Evolutionary conservation across 805 yeast species (phyloP).

Genomic region (Zygotorulaspora florentina): DNA sequence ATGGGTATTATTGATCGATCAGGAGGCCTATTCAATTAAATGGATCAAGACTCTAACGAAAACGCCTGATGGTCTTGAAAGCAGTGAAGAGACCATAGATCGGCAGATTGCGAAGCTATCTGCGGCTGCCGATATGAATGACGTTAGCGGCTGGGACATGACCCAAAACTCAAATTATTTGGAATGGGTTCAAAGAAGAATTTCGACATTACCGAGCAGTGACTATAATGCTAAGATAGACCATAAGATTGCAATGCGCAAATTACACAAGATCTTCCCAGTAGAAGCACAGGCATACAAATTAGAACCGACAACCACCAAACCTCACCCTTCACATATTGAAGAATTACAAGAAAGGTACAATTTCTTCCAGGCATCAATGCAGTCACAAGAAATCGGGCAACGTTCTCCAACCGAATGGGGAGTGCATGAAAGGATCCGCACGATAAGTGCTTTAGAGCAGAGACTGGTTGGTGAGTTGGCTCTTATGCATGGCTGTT

Average conservation of each 20-base stretch:
- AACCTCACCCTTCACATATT: constrained; percentile 11
- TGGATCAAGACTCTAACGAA: constrained; percentile 9
- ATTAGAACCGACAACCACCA: not conserved
- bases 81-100: constrained; percentile 10
- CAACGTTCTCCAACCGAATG: not conserved
- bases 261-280: constrained; percentile 29
- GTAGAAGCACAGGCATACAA: constrained; percentile 8
- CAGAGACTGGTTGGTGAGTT: constrained; percentile 12
- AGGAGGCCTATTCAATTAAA: constrained; percentile 12
- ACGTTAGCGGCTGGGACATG: constrained; percentile 21
- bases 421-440: constrained; percentile 3
- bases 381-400: constrained; percentile 6
- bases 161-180: constrained; percentile 23
- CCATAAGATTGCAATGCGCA: constrained; percentile 30
- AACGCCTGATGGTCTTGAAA: constrained; percentile 3
- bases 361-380: constrained; percentile 12
- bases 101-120: constrained; percentile 10
- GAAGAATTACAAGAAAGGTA: constrained; percentile 28
- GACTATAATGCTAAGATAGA: constrained; percentile 24
- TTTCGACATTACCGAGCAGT: constrained; percentile 18
- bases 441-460: constrained; percentile 14
- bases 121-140: constrained; percentile 1
- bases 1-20: constrained; percentile 20
- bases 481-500: constrained; percentile 16
- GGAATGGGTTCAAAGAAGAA: constrained; percentile 28